These are phyloP conservation scores for Stephania japonica DNA, from an alignment of 164 flowering plant species.

Conservation along the genomic window DNA sequence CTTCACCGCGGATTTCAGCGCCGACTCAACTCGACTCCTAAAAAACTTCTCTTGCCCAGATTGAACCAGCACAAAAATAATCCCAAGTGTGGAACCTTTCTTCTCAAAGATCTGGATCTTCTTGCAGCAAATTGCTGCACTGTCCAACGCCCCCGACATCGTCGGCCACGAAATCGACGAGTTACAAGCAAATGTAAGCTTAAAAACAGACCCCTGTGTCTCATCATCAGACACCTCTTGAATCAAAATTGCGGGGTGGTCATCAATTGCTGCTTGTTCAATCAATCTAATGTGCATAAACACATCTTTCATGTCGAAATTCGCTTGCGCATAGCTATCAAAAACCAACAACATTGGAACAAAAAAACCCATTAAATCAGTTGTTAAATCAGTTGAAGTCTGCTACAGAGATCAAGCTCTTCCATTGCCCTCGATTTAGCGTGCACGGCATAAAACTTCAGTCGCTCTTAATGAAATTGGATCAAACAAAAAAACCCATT, in stretches of 20 bases:
- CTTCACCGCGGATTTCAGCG: conserved; percentile 57
- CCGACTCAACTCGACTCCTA: conserved; percentile 49
- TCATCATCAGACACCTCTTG: conserved; percentile 61
- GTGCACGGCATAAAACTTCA: no score
- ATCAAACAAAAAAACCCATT: no score
- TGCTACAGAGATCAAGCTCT: no score
- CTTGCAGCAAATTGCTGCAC: conserved; percentile 69
- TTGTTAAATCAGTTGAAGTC: no score
- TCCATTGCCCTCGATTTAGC: no score
- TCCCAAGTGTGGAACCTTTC: conserved; percentile 71
- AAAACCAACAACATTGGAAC: background rate
- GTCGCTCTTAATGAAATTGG: no score
- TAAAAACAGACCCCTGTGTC: conserved; percentile 44
- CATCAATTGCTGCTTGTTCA: conserved; percentile 64
- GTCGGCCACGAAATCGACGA: conserved; percentile 74
- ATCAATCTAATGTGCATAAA: conserved; percentile 77
- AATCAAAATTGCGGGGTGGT: conserved; percentile 62
- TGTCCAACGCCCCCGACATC: conserved; percentile 73
- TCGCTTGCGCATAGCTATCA: conserved; percentile 78
- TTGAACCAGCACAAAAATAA: conserved; percentile 54
- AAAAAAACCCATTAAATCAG: conserved; percentile 27
- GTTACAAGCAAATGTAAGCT: conserved; percentile 81
- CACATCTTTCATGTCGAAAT: conserved; percentile 91
- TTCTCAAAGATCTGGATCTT: conserved; percentile 92
- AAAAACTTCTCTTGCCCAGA: conserved; percentile 62